These are phyloP conservation scores for Magnolia kwangsiensis DNA, from an alignment of 164 flowering plant species.

Conservation along the genomic window DNA sequence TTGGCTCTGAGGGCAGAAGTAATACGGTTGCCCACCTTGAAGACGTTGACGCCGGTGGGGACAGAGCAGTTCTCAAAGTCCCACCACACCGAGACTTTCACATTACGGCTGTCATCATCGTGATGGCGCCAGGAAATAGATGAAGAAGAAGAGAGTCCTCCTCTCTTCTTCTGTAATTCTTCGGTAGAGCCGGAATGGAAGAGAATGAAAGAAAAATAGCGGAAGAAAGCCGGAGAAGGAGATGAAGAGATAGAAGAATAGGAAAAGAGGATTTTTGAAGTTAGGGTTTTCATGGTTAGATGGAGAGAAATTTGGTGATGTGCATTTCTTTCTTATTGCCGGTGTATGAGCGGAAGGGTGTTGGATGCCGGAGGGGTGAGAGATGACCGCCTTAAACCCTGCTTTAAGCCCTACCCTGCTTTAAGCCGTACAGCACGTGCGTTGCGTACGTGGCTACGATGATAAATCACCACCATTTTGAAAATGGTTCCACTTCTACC, in stretches of 20 bases:
- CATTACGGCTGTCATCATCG: conserved; percentile 43
- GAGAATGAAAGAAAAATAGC: not conserved
- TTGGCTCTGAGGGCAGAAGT: conserved; percentile 59
- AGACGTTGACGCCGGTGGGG: conserved; percentile 50
- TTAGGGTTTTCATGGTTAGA: conserved; percentile 11
- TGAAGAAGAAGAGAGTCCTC: conserved; percentile 9
- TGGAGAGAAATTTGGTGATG: not conserved
- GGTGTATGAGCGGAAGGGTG: too few relatives aligned
- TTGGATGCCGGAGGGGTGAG: not conserved
- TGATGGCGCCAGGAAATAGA: conserved; percentile 18
- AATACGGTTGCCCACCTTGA: conserved; percentile 42
- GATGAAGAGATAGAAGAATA: conserved; percentile 1
- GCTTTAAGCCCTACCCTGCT: conserved; percentile 4
- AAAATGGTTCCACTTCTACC: too few relatives aligned
- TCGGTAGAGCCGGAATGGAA: not conserved
- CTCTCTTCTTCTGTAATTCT: not conserved
- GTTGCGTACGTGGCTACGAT: too few relatives aligned
- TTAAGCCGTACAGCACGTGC: not conserved
- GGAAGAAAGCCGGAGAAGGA: not conserved
- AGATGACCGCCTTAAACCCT: conserved; percentile 5
- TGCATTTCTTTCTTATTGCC: not conserved
- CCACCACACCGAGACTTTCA: conserved; percentile 95
- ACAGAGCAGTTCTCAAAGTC: conserved; percentile 78
- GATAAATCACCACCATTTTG: too few relatives aligned
- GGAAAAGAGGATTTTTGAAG: conserved; percentile 7